Base-by-base conservation (phyloP, 768 basidiomycete genomes). In the Daedaleopsis nitida region DNA sequence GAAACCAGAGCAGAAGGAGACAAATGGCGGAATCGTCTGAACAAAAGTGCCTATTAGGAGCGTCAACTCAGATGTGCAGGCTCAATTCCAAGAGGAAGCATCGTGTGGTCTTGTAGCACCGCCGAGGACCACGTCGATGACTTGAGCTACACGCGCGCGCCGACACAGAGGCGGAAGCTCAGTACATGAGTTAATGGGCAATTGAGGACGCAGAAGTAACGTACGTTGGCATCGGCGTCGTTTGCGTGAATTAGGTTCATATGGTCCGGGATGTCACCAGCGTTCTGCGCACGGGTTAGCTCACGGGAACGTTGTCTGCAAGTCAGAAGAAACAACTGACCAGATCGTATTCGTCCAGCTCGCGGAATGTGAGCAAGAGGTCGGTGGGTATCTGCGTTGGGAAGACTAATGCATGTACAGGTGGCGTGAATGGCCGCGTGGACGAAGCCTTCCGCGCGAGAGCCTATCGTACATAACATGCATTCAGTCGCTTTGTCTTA, bases 311-410 rank as follows among this genome's bases (percentile, higher is more conserved):
- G 3, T 55, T 37, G 48, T 32, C 49, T 47, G 50, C n/a, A 50
- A 32, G 57, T 52, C 51, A 52, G 5, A 17, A 37, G 50, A 43
- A 39, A 1, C 13, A 7, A 50, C 85, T 64, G 58, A 89, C 92
- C 69, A 90, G 54, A 57, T 74, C 73, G 23, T 72, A 70, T 68
- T 91, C 89, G 59, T 92, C 86, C 19, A 94, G 73, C 68, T 85
- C 83, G 35, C 92, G 87, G 67, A 91, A 82, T 52, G 82, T 82
- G 49, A 86, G 69, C 39, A 83, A 78, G 50, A 94, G 79, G 69
- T 94, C 92, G 3, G 84, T 70, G 19, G 92, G 92, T 16, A 94
- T 60, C 69, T 83, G 83, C 7, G 91, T 89, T 19, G 92, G 92
- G 27, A 94, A 69, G 21, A 92, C 75, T 3, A 94, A 72, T 44